These are phyloP conservation scores for Funneliformis mosseae DNA, from an alignment of 192 early-diverging fungal genomes.

Conservation along the genomic window DNA sequence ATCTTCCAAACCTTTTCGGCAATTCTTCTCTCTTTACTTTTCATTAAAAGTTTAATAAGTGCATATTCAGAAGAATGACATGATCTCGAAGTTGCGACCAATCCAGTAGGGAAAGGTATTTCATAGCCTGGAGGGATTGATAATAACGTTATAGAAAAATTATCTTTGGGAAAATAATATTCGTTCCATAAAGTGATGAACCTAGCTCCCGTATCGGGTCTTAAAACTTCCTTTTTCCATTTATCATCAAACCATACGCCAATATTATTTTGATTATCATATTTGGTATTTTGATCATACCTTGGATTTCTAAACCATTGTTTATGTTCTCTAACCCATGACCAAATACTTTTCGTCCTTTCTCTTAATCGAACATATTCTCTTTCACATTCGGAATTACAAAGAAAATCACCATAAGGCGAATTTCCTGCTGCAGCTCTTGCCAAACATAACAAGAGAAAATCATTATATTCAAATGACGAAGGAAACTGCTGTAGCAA, in stretches of 20 bases:
- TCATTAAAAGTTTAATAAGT: constrained; percentile 23
- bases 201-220: constrained; percentile 41
- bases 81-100: neutral
- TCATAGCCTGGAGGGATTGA: constrained; percentile 8
- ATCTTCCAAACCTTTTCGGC: constrained; percentile 8
- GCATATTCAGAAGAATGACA: constrained; percentile 21
- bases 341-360: constrained; percentile 42
- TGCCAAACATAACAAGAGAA: constrained; percentile 42
- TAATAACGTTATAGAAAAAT: constrained; percentile 26
- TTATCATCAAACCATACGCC: neutral
- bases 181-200: constrained; percentile 43
- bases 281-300: constrained; percentile 25
- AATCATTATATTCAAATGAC: constrained; percentile 48
- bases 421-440: constrained; percentile 41
- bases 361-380: constrained; percentile 33
- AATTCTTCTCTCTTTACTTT: constrained; percentile 20
- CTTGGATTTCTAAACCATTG: constrained; percentile 43
- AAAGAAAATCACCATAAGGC: constrained; percentile 49
- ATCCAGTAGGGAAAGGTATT: neutral
- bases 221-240: constrained; percentile 39
- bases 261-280: neutral
- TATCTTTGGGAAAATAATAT: constrained; percentile 42
- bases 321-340: constrained; percentile 38
- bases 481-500: constrained; percentile 43
- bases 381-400: constrained; percentile 45